These are phyloP conservation scores for Geranium incanum DNA, from an alignment of 441 rosid species.

Conservation along the genomic window DNA sequence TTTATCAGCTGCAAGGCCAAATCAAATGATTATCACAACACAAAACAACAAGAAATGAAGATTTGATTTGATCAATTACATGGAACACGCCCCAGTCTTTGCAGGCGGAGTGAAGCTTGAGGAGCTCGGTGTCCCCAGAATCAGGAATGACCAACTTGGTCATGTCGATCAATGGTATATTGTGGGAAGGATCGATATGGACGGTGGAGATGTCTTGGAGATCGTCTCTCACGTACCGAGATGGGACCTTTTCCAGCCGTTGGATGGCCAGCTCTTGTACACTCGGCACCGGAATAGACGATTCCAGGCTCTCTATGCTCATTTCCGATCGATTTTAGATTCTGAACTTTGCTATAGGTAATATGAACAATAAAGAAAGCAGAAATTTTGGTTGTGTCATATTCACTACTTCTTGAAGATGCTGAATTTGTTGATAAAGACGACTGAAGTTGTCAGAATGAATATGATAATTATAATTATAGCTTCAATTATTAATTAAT, in stretches of 20 bases:
- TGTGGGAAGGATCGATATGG: neutral
- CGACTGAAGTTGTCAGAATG: too few species aligned
- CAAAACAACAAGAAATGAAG: neutral
- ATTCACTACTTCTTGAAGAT: too few species aligned
- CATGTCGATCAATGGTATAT: constrained; percentile 34
- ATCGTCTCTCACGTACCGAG: constrained; percentile 26
- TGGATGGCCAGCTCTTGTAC: constrained; percentile 32
- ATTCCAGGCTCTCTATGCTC: constrained; percentile 20
- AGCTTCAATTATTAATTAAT: too few species aligned
- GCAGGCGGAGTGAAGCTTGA: constrained; percentile 30
- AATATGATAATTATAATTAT: too few species aligned
- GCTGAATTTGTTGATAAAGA: too few species aligned
- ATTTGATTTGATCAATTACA: constrained; percentile 13
- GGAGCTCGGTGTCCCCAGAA: constrained; percentile 22
- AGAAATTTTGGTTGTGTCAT: too few species aligned
- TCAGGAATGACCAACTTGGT: constrained; percentile 20
- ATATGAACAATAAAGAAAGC: too few species aligned
- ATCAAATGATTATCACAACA: neutral
- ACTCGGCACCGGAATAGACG: constrained; percentile 29
- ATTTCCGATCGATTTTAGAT: neutral
- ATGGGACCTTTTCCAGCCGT: constrained; percentile 21
- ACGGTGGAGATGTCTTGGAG: neutral
- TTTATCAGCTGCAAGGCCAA: constrained; percentile 28
- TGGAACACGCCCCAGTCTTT: constrained; percentile 32
- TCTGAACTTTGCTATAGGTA: neutral